A percentile compares a stretch with the other conserved stretches of the same genome.
These are phyloP conservation scores for Penicillium sp. DNA, from an alignment of 2,329 filamentous ascomycete genomes.

Conservation along the genomic window DNA sequence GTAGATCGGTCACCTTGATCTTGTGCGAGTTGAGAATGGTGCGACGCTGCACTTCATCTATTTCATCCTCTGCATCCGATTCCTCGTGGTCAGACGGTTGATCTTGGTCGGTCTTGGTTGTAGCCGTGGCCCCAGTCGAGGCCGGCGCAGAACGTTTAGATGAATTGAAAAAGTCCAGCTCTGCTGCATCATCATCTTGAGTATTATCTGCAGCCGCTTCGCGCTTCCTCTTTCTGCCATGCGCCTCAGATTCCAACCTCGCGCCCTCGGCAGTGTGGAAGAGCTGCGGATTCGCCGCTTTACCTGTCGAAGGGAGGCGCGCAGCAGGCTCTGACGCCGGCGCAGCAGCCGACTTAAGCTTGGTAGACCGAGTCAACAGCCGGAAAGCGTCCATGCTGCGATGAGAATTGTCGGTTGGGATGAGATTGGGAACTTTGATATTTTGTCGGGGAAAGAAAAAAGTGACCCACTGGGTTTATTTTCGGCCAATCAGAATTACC, in stretches of 20 bases:
- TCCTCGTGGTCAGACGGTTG: conserved; percentile 17
- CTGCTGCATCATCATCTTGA: conserved; percentile 21
- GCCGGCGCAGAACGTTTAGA: conserved; percentile 23
- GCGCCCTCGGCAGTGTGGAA: conserved; percentile 31
- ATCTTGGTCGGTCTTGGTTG: conserved; percentile 13
- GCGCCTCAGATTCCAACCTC: conserved; percentile 25
- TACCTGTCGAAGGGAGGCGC: conserved; percentile 38
- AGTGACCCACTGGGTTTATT: conserved; percentile 20
- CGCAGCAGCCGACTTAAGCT: conserved; percentile 33
- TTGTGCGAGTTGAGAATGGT: conserved; percentile 72
- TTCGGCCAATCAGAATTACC: conserved; percentile 31
- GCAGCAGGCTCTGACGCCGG: conserved; percentile 24
- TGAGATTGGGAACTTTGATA: conserved; percentile 14
- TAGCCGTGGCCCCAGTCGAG: conserved; percentile 12
- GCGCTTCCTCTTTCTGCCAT: conserved; percentile 37
- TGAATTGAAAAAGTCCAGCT: conserved; percentile 37
- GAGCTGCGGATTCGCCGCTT: conserved; percentile 36
- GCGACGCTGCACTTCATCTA: conserved; percentile 66
- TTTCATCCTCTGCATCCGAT: conserved; percentile 27
- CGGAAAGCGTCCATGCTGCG: conserved; percentile 43
- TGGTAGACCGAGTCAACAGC: conserved; percentile 42
- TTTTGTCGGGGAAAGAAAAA: conserved; percentile 26
- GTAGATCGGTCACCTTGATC: conserved; percentile 75
- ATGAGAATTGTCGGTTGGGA: conserved; percentile 4
- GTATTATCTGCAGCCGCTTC: conserved; percentile 19